Percentiles rank a stretch among this genome's conserved stretches.
Conservation (phyloP, 2,329 filamentous ascomycete species). For the Fusarium sp. region DNA sequence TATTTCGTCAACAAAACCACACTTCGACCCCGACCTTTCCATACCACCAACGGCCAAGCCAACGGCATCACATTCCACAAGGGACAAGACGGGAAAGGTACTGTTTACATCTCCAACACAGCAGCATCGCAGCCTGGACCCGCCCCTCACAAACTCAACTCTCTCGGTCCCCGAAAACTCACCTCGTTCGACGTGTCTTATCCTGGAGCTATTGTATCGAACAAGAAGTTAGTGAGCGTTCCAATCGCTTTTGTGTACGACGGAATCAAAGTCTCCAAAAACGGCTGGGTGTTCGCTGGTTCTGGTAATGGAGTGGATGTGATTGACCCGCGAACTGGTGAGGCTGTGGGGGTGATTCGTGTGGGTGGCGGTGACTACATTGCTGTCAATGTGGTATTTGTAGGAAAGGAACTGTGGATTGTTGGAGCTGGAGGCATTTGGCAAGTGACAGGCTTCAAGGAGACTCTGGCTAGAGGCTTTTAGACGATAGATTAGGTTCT, state of each 20-base stretch:
- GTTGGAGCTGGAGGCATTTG: not conserved
- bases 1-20: not conserved
- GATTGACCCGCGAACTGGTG: not conserved
- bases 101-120: not conserved
- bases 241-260: not conserved
- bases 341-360: not conserved
- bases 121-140: not conserved
- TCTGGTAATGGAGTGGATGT: not conserved
- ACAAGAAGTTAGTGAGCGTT: not conserved
- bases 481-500: not conserved
- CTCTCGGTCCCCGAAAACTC: not conserved
- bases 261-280: not conserved
- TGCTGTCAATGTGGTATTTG: conserved; percentile 1
- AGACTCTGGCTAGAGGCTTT: not conserved
- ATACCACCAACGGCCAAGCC: not conserved
- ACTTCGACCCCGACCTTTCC: not conserved
- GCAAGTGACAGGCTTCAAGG: not conserved
- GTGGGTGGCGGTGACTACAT: not conserved
- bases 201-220: not conserved
- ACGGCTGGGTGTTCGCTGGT: not conserved
- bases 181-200: not conserved
- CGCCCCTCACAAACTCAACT: not conserved
- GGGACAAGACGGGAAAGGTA: not conserved
- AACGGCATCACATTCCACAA: not conserved
- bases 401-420: not conserved